Conservation (phyloP, 352 stramenopile species). For the Ophiocytium majus region DNA sequence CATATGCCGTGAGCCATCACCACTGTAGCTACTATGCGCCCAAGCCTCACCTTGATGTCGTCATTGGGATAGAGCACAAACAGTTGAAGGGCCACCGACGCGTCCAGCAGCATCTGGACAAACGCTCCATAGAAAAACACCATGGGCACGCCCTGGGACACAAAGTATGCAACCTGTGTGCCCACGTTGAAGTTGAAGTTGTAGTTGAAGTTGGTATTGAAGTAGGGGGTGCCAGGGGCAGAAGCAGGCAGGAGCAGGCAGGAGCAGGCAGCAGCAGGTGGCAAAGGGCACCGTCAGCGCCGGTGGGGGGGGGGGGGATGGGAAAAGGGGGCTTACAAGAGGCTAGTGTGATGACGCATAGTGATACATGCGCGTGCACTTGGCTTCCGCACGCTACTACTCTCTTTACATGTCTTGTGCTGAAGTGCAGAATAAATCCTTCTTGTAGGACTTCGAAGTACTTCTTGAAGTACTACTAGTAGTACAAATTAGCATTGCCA, state of each 20-base stretch:
- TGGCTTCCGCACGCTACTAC: too few species aligned
- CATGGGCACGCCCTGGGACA: background rate
- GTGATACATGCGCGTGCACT: too few species aligned
- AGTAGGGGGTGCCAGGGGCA: background rate
- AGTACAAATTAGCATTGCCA: background rate
- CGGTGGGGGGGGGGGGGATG: background rate
- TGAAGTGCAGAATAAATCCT: too few species aligned
- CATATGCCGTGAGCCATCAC: too few species aligned
- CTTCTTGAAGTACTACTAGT: background rate
- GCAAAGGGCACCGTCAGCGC: background rate
- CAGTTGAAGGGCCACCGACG: conserved; percentile 10
- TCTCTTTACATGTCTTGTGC: too few species aligned
- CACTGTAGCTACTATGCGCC: too few species aligned
- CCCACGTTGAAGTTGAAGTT: background rate
- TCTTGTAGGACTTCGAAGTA: background rate
- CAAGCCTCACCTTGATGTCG: background rate
- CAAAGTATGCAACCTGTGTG: background rate
- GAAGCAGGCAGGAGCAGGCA: background rate
- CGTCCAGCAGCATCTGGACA: background rate
- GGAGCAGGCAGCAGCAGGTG: background rate
- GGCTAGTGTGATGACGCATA: too few species aligned
- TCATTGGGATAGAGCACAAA: conserved; percentile 28
- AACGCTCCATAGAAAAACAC: conserved; percentile 20
- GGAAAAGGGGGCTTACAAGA: too few species aligned
- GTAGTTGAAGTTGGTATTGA: background rate